These are phyloP conservation scores for Aureobasidium mangrovei DNA, from an alignment of 2,329 filamentous ascomycete species.

Conservation along the genomic window DNA sequence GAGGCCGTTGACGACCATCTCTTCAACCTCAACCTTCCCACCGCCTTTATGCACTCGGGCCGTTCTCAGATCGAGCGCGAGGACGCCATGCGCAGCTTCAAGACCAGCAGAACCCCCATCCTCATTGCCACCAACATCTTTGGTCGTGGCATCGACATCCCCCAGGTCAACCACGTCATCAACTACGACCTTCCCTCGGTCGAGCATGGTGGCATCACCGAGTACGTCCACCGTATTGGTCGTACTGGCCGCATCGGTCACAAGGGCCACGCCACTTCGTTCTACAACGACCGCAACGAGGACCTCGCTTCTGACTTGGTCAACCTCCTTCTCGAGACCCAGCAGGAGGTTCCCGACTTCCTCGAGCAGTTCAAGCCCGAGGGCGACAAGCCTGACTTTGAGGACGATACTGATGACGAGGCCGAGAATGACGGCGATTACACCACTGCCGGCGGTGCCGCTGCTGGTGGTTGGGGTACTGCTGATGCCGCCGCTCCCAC, in stretches of 20 bases:
- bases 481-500: constrained; percentile 13
- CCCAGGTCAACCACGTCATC: constrained; percentile 81
- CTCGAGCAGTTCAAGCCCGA: constrained; percentile 57
- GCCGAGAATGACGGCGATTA: constrained; percentile 14
- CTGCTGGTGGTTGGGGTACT: constrained; percentile 2
- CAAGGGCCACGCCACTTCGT: constrained; percentile 74
- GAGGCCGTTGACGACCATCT: constrained; percentile 84
- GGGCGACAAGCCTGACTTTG: constrained; percentile 40
- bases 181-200: constrained; percentile 79
- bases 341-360: constrained; percentile 75
- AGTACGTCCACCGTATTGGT: constrained; percentile 92
- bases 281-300: constrained; percentile 73
- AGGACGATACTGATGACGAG: constrained; percentile 45
- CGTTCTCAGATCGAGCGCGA: constrained; percentile 88
- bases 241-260: constrained; percentile 93
- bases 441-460: constrained; percentile 17
- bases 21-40: constrained; percentile 70
- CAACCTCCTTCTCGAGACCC: constrained; percentile 71
- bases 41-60: constrained; percentile 79
- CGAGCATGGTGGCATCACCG: constrained; percentile 76
- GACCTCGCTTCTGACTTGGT: constrained; percentile 65
- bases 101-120: constrained; percentile 63
- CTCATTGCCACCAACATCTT: constrained; percentile 79
- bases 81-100: constrained; percentile 81
- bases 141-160: constrained; percentile 81